Evolutionary conservation across 192 early-diverging fungal species (phyloP), one percentile per base, ranked within the genome.

Genomic region (Coemansia sp.): DNA sequence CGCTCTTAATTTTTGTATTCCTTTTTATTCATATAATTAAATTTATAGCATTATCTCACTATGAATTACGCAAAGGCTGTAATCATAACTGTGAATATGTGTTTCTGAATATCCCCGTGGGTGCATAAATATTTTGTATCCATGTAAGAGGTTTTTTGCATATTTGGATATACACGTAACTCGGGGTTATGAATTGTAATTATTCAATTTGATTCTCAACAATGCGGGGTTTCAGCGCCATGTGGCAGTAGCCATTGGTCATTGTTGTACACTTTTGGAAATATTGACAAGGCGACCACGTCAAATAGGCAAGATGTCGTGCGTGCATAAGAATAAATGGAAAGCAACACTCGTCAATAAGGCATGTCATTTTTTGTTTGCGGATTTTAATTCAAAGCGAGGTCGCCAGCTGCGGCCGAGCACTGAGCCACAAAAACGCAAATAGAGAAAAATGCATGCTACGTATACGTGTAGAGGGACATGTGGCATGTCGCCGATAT

Each of bases 381-480:
- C 42, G 42, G n/a, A 44, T 44, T 44, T 12, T 17, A 44, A 44
- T 44, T 17, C 42, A 12, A 44, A 44, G 42, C 31, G 31, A 44
- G 42, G 42, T 31, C 28, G 25, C 20, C n/a, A 55, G 25, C 53
- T 55, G 53, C 53, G 28, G 53, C 53, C 25, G 28, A 8, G 15
- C 53, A 21, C 53, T 55, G 53, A 55, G 53, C n/a, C 53, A 55
- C n/a, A 52, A 52, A 52, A 52, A 11, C 50, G 20, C 50, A 52
- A 52, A 20, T 24, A 52, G 31, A 44, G 14, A 44, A 44, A 44
- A 44, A 44, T 44, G 42, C 11, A 44, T 44, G 42, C 14, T n/a
- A 44, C 11, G 28, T 55, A 26, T 55, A 26, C 25, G n/a, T 17
- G 24, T 2, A 12, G n/a, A 17, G 11, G 26, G 5, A 55, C 53